Conservation (phyloP, 768 basidiomycete genomes). For the Tulasnella sp. region DNA sequence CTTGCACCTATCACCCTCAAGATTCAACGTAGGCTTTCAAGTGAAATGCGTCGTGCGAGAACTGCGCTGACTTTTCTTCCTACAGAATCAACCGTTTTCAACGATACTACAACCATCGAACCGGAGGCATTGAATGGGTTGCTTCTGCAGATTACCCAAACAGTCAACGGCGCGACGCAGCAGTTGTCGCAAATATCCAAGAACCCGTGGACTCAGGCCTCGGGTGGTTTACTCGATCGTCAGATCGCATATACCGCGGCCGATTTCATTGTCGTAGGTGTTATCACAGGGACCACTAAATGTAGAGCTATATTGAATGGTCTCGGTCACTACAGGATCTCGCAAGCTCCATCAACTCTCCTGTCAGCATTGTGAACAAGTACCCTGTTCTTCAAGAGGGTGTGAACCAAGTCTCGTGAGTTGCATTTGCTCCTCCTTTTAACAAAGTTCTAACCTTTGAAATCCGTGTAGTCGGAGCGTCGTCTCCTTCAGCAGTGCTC, state of each 20-base stretch:
- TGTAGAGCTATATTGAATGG: neutral
- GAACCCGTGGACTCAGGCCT: neutral
- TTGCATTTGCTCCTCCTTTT: neutral
- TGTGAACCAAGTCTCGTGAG: neutral
- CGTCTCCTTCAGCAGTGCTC: neutral
- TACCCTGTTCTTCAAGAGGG: neutral
- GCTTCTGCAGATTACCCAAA: neutral
- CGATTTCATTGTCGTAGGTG: neutral
- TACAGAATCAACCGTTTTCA: neutral
- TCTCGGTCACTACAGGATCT: neutral
- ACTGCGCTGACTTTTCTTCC: neutral
- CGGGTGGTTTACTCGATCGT: neutral
- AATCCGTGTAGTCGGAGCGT: neutral
- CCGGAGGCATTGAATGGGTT: neutral
- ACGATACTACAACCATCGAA: neutral
- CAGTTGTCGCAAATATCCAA: neutral
- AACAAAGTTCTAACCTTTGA: neutral
- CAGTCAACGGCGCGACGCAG: neutral
- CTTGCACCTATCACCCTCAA: neutral
- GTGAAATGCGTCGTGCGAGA: neutral
- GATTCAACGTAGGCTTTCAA: neutral
- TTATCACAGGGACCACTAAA: neutral
- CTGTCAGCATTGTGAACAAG: neutral
- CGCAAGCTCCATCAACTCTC: neutral
- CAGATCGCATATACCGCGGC: neutral